Evolutionary conservation across 2,329 filamentous ascomycete genomes (phyloP).

Genomic region (Allantophomopsis cytisporea): DNA sequence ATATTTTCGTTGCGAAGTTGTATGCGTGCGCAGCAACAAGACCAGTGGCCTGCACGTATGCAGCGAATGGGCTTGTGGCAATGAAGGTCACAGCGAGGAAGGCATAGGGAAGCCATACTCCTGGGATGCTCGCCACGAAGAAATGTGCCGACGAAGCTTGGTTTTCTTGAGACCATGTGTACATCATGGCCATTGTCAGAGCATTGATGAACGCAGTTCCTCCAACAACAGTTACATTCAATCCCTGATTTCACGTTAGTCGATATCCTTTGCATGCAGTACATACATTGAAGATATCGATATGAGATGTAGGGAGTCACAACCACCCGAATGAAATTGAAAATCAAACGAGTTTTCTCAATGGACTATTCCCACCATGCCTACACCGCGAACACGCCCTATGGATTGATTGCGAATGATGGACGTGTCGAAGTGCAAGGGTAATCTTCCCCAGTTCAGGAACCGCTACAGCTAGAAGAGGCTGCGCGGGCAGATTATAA

Average conservation of each 20-base stretch:
- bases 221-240: conserved; percentile 34
- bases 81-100: conserved; percentile 67
- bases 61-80: conserved; percentile 39
- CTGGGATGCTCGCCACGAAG: conserved; percentile 72
- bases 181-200: conserved; percentile 66
- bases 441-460: conserved; percentile 47
- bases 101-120: conserved; percentile 67
- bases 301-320: conserved; percentile 21
- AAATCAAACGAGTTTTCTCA: conserved; percentile 33
- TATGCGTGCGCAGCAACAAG: conserved; percentile 79
- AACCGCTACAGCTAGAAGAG: conserved; percentile 39
- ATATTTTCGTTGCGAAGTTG: conserved; percentile 79
- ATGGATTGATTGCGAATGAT: conserved; percentile 35
- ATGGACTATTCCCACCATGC: conserved; percentile 39
- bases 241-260: conserved; percentile 27
- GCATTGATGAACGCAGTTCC: conserved; percentile 41
- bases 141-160: conserved; percentile 63
- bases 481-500: conserved; percentile 46
- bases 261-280: conserved; percentile 1
- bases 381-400: conserved; percentile 35
- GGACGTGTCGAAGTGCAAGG: conserved; percentile 36
- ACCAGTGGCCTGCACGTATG: conserved; percentile 59
- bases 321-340: conserved; percentile 20
- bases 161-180: conserved; percentile 79
- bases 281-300: conserved; percentile 1